Base-by-base conservation (phyloP, 2,329 filamentous ascomycete species). In the Tolypocladium endophyticum region DNA sequence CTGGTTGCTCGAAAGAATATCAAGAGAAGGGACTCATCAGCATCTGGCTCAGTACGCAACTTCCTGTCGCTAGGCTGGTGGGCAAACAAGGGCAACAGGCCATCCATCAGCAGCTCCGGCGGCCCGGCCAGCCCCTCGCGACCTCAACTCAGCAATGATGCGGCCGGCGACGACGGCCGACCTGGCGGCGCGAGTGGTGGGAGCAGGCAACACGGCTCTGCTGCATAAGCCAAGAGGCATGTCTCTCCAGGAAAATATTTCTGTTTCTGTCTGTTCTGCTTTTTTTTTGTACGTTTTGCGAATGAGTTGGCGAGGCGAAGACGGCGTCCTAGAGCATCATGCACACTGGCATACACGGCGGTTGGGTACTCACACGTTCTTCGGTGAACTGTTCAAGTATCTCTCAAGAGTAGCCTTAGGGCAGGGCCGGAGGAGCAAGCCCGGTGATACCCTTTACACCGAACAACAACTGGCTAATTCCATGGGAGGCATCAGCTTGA, bases 61-160 rank as follows among this genome's bases (percentile, higher is more conserved):
- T 73, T 87, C 30, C 81, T 79, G 71, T 80, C 79, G 45, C 69
- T 85, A 63, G 76, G 73, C 35, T 87, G 84, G 84, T 85, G 82
- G 77, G 61, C 62, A 16, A 45, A 52, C 23, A 58, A 59, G 12
- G 56, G 50, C 23, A 59, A 58, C 50, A 60, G 61, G 28, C 56
- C 61, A 23, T 61, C 65, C 5, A 38, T 58, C 20, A 52, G 59
- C 53, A 61, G 61, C 38, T 55, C 59, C 33, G 33, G 57, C 39
- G 52, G 52, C 33, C 52, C 55, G 28, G 61, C 62, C n/a, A 57
- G 50, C 56, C 59, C 57, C n/a, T 60, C 59, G 39, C 59, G 47
- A 57, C 59, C 54, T 28, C 45, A 36, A 18, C 61, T 68, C 47
- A 64, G 67, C 56, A 66, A 70, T 30, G 60, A 62, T n/a, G 56